Percentiles rank a stretch among this genome's conserved stretches.
Conservation (phyloP, 495 filamentous ascomycete genomes). For the Hypoxylon intermedium region DNA sequence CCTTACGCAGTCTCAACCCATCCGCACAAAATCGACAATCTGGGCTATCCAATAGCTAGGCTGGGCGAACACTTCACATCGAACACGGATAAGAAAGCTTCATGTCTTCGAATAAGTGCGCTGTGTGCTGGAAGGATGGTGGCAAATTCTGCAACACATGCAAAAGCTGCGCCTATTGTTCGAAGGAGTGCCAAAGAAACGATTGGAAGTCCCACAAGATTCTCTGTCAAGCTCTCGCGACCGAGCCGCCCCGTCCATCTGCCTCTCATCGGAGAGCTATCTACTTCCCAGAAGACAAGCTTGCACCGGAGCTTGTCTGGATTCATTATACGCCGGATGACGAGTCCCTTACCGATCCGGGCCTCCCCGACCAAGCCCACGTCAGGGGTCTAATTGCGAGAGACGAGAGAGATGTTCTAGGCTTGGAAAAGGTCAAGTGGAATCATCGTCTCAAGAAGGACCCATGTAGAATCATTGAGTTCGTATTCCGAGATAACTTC, state of each 20-base stretch:
- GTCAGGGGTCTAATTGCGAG: background rate
- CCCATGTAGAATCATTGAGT: background rate
- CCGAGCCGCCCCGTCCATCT: conserved; percentile 1
- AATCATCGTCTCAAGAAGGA: background rate
- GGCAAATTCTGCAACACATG: background rate
- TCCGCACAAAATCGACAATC: background rate
- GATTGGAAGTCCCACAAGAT: conserved; percentile 16
- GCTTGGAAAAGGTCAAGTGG: background rate
- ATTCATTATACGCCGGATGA: background rate
- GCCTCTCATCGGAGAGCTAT: conserved; percentile 8
- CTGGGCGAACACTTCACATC: background rate
- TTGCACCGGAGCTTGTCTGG: background rate
- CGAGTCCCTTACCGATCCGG: background rate
- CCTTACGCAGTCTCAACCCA: too few species aligned
- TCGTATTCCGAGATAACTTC: background rate
- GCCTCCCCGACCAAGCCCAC: background rate
- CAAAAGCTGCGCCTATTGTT: conserved; percentile 21
- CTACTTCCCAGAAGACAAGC: conserved; percentile 12
- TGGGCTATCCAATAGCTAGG: background rate
- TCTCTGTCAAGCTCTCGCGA: background rate
- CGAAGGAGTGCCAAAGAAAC: conserved; percentile 11
- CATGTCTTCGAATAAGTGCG: background rate
- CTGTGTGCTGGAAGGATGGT: conserved; percentile 6
- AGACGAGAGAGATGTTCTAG: background rate
- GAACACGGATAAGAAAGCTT: background rate